Evolutionary conservation across 495 filamentous ascomycete genomes (phyloP).

Genomic region (Podospora pseudocomata): DNA sequence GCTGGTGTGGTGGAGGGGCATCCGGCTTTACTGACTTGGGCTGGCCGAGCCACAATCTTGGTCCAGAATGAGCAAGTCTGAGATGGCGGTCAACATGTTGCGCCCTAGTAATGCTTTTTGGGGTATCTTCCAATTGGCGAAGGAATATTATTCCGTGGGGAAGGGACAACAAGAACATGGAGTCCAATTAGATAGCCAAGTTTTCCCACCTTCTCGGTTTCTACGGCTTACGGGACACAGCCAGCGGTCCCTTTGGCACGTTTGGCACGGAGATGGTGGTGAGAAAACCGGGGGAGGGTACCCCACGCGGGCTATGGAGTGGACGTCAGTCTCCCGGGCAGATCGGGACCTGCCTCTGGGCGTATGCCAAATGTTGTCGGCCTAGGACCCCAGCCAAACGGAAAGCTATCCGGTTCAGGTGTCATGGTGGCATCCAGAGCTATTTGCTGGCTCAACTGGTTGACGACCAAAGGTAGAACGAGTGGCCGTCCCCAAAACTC

Average conservation of each 20-base stretch:
- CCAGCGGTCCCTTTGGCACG: background rate
- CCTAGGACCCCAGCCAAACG: background rate
- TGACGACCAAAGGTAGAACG: background rate
- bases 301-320: constrained; percentile 8
- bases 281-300: background rate
- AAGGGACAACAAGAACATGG: background rate
- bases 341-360: constrained; percentile 5
- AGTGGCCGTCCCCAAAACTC: background rate
- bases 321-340: constrained; percentile 1
- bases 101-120: background rate
- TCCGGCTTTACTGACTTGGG: background rate
- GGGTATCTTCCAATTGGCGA: background rate
- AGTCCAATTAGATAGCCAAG: constrained; percentile 2
- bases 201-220: constrained; percentile 1
- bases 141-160: background rate
- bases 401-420: background rate
- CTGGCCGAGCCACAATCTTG: background rate
- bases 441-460: background rate
- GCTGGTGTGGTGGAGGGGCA: background rate
- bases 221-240: background rate
- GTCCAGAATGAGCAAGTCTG: background rate
- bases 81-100: constrained; percentile 6
- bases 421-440: background rate
- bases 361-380: background rate
- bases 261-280: constrained; percentile 4